Evolutionary conservation across 768 basidiomycete genomes (phyloP).

Genomic region (Heimioporus sp.): DNA sequence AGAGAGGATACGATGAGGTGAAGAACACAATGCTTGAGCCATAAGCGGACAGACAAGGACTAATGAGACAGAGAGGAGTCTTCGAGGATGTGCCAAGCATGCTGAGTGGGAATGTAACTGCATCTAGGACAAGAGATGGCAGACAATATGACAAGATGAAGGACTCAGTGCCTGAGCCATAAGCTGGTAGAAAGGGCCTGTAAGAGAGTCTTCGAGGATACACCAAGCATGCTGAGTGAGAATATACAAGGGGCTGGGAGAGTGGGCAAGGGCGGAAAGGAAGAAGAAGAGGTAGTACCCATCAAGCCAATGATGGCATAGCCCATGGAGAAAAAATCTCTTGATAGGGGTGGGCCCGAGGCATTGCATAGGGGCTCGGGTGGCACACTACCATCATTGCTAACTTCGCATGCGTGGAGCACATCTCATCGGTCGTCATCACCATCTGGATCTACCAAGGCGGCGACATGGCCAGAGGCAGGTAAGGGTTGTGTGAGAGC

Average conservation of each 20-base stretch:
- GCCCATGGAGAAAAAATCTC: conserved; percentile 47
- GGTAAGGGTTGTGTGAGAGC: conserved; percentile 31
- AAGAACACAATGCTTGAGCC: conserved; percentile 47
- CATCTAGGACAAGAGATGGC: too few species aligned
- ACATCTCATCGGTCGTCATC: conserved; percentile 21
- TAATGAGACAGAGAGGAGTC: too few species aligned
- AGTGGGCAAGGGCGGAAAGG: conserved; percentile 7
- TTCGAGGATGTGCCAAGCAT: conserved; percentile 71
- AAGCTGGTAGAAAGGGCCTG: conserved; percentile 38
- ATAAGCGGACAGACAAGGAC: too few species aligned
- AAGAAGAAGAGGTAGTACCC: conserved; percentile 32
- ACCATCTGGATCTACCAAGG: conserved; percentile 34
- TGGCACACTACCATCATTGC: neutral
- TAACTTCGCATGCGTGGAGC: conserved; percentile 6
- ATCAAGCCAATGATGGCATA: conserved; percentile 36
- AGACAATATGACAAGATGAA: too few species aligned
- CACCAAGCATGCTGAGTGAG: conserved; percentile 68
- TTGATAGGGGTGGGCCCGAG: conserved; percentile 44
- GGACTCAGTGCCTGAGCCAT: too few species aligned
- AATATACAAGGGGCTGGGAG: conserved; percentile 57
- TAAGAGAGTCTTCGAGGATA: conserved; percentile 59
- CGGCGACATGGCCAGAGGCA: conserved; percentile 39
- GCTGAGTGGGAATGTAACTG: conserved; percentile 58
- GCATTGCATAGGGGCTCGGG: conserved; percentile 20
- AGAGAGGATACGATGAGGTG: conserved; percentile 45